Conservation (phyloP, 495 filamentous ascomycete genomes). For the Neurospora sp. region DNA sequence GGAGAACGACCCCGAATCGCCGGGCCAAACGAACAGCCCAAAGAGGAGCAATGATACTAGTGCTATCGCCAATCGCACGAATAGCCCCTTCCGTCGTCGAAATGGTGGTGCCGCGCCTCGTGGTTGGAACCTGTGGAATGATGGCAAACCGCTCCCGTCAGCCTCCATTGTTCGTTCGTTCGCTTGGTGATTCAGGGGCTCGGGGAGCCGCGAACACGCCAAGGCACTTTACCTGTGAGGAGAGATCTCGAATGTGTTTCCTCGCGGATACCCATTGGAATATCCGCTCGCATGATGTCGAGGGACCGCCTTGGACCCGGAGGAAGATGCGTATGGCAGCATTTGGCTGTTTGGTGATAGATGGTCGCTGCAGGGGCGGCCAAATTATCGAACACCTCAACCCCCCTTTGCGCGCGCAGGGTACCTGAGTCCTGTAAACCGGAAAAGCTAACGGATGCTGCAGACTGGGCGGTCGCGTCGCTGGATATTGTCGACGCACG, state of each 20-base stretch:
- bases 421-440: background rate
- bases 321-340: conserved; percentile 32
- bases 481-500: background rate
- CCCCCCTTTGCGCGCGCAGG: background rate
- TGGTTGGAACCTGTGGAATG: conserved; percentile 65
- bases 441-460: background rate
- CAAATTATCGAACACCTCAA: conserved; percentile 1
- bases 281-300: conserved; percentile 55
- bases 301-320: conserved; percentile 46
- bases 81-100: conserved; percentile 63
- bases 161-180: background rate
- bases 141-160: background rate
- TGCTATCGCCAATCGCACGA: conserved; percentile 53
- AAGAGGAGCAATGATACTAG: conserved; percentile 45
- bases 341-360: conserved; percentile 18
- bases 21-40: conserved; percentile 54
- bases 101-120: conserved; percentile 60
- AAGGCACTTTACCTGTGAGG: conserved; percentile 62
- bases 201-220: conserved; percentile 2
- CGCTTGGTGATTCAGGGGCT: background rate
- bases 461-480: background rate
- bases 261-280: conserved; percentile 68
- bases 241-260: conserved; percentile 71
- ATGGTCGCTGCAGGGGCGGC: conserved; percentile 5
- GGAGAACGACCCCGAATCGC: conserved; percentile 55